Evolutionary conservation across 768 basidiomycete genomes (phyloP), one percentile per base, ranked within the genome.

Genomic region (Rhodotorula sphaerocarpa): DNA sequence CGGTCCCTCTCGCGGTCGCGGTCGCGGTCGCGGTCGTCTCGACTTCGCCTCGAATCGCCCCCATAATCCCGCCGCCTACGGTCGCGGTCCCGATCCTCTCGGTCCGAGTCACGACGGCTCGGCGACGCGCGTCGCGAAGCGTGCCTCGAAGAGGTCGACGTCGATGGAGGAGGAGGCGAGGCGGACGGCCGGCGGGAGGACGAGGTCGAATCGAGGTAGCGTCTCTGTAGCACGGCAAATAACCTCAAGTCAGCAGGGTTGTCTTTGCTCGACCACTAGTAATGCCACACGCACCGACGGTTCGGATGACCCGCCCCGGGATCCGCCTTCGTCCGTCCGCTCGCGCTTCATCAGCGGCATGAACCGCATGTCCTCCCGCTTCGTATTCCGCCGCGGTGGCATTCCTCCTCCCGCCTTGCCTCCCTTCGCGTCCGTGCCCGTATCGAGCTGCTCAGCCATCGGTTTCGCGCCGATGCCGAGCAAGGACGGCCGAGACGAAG

Each of bases 391-490:
- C 76, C 39, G 25, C 20, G 18, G 2, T 2, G 80, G 68, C 73
- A 77, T 72, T 50, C 59, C 47, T 12, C 33, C 57, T n/a, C n/a
- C n/a, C n/a, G n/a, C n/a, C 54, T 64, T 62, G 11, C 64, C 67
- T 1, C 48, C 48, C 44, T 76, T 76, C 61, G 50, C 76, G 75
- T 41, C 66, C 68, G 62, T 54, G 41, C 66, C 55, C 54, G 31
- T 30, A 79, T 82, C 74, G 74, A 79, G 70, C 77, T 82, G 83
- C 60, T 88, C 86, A 7, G 82, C 79, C 1, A 81, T 80, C 70
- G 92, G 87, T 73, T 95, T 97, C 4, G 95, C 95, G 3, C 95
- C 92, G 33, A 99, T 86, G 0, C 93, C 95, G 15, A 97, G 77
- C 18, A 97, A 75, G 0, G 90, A 85, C 0, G 93, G 91, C 21